Evolutionary conservation across 768 basidiomycete species (phyloP), one percentile per base, ranked within the genome.

Genomic region (Solioccasus polychromus): DNA sequence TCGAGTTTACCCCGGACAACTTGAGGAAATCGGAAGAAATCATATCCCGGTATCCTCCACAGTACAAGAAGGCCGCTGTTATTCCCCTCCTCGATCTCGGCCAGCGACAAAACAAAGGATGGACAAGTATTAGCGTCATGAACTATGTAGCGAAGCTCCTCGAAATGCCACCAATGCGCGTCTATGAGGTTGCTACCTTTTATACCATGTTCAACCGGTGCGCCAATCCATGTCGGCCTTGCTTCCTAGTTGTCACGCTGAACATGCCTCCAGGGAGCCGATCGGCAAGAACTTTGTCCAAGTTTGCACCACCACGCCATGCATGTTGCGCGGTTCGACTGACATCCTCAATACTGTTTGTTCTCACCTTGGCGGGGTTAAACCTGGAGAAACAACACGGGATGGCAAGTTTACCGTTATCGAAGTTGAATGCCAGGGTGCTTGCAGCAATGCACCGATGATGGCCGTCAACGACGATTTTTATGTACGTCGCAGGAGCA

Each of bases 151-250:
- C 96, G 1, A 87, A 89, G 54, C 73, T 95, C 25, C 77, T 98
- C 24, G 92, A 88, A 59, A 87, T 99, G 80, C 91, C 88, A 9
- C 90, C 91, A 42, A 98, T 99, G 96, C 88, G 96, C 9, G 96
- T 97, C 2, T 99, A 99, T 66, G 96, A 99, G 69, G 96, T 99
- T 40, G 95, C 95, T 15, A 94, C 92, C 12, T 99, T 99, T 73
- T 99, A 99, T 70, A 99, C 96, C 57, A 98, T 99, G 95, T 98
- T 97, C 78, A 99, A 97, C 75, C 81, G 94, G 91, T 91, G 47
- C 59, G 79, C 52, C n/a, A 20, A 42, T 47, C 29, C 29, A 15
- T 22, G 24, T 32, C 18, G 11, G 26, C 35, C 29, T 11, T 14
- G 23, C 23, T 15, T 32, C 32, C 41, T 23, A 35, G 39, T 38